phyloP scores from a whole-genome alignment of 2,329 filamentous ascomycete genomes.

The Acephala macrosclerotiorum region DNA sequence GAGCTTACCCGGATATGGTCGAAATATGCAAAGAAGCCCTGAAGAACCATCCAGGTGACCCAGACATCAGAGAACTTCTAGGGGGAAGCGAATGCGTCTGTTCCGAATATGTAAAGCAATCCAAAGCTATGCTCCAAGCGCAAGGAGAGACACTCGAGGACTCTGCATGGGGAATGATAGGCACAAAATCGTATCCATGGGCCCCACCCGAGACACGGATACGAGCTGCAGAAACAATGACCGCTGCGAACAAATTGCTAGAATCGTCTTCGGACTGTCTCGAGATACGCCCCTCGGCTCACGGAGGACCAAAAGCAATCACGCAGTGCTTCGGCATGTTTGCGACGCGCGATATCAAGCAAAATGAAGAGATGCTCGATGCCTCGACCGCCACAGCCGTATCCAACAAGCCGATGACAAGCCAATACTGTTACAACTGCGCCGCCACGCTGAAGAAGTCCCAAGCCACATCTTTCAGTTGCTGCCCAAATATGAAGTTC shows the following conservation, averaged over 20 bases:
- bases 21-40: conserved; percentile 5
- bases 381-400: too few relatives aligned
- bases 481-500: not conserved
- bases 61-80: not conserved
- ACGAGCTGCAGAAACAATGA: not conserved
- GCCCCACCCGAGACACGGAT: not conserved
- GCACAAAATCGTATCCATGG: not conserved
- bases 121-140: not conserved
- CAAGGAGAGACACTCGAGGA: not conserved
- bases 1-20: conserved; percentile 13
- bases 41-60: not conserved
- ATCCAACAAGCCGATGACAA: not conserved
- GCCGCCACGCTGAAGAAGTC: not conserved
- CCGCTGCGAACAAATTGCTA: not conserved
- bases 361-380: not conserved
- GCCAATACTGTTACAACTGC: not conserved
- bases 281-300: not conserved
- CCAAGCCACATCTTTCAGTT: not conserved
- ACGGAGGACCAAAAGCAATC: not conserved
- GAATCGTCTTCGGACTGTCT: not conserved
- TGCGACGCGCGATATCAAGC: not conserved
- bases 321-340: not conserved
- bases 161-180: not conserved
- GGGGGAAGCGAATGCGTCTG: not conserved
- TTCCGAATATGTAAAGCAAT: not conserved